Evolutionary conservation across 1,139 yeast genomes (phyloP).

Genomic region (Hansenula lynferdii): DNA sequence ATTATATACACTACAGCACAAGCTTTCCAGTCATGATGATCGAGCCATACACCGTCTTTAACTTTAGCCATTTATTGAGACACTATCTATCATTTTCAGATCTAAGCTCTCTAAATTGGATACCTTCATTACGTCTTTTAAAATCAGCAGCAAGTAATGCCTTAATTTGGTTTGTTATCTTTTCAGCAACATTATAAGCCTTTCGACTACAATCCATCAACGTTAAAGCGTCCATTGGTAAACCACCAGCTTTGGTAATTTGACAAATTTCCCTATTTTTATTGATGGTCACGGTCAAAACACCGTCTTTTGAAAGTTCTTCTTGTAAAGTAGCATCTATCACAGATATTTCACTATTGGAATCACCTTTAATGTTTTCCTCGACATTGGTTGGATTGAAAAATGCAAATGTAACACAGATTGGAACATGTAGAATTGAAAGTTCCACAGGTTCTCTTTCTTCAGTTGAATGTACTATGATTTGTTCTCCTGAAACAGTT

Average conservation of each 20-base stretch:
- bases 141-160: slow-evolving; percentile 45
- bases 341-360: slow-evolving; percentile 54
- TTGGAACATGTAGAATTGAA: slow-evolving; percentile 82
- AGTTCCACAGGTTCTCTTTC: slow-evolving; percentile 88
- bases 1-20: too few species aligned
- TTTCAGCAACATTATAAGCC: slow-evolving; percentile 61
- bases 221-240: slow-evolving; percentile 71
- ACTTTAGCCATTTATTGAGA: too few species aligned
- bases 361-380: slow-evolving; percentile 63
- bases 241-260: slow-evolving; percentile 85
- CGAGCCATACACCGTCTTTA: too few species aligned
- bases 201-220: slow-evolving; percentile 65
- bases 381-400: slow-evolving; percentile 63
- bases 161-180: slow-evolving; percentile 61
- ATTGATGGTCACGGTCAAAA: slow-evolving; percentile 79
- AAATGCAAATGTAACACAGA: slow-evolving; percentile 87
- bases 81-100: slow-evolving; percentile 22
- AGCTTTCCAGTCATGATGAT: too few species aligned
- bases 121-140: slow-evolving; percentile 26
- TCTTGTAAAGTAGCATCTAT: slow-evolving; percentile 79
- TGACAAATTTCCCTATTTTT: slow-evolving; percentile 90
- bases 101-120: slow-evolving; percentile 18
- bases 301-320: slow-evolving; percentile 73
- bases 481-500: slow-evolving; percentile 63
- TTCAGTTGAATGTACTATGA: slow-evolving; percentile 62